Evolutionary conservation across 768 basidiomycete species (phyloP).

Genomic region (Pleurotus tuoliensis): DNA sequence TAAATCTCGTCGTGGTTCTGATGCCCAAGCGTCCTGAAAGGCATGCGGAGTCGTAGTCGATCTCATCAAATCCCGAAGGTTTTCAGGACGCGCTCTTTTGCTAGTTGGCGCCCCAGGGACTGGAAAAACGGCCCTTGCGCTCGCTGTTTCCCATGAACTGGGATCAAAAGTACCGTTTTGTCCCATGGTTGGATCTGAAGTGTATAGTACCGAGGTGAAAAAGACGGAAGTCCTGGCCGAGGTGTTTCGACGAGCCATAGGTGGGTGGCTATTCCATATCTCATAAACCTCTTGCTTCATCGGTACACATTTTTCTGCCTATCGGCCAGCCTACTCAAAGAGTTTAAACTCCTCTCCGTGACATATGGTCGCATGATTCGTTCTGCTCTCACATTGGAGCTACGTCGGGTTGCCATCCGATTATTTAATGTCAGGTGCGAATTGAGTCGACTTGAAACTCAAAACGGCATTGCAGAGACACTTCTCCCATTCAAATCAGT

Average conservation of each 20-base stretch:
- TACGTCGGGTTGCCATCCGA: not conserved
- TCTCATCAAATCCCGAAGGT: conserved; percentile 86
- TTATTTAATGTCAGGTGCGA: not conserved
- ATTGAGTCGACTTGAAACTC: not conserved
- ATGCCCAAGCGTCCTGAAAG: conserved; percentile 31
- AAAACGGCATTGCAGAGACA: not conserved
- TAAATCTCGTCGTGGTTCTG: conserved; percentile 1
- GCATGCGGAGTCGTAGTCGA: conserved; percentile 90
- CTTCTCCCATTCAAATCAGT: not conserved
- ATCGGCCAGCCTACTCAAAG: not conserved
- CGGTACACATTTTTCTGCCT: not conserved
- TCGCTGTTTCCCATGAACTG: conserved; percentile 94
- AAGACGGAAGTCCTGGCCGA: conserved; percentile 98
- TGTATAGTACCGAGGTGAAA: conserved; percentile 95
- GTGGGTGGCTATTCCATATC: conserved; percentile 41
- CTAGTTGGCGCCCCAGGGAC: conserved; percentile 96
- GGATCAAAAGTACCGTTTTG: conserved; percentile 96
- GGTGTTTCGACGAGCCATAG: conserved; percentile 91
- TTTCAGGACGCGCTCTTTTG: conserved; percentile 88
- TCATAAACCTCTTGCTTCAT: not conserved
- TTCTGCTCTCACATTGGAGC: not conserved
- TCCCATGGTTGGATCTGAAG: conserved; percentile 97
- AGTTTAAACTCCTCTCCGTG: not conserved
- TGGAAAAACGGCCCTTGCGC: conserved; percentile 94
- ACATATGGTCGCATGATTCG: not conserved